Conservation (phyloP, 179 eudicot species). For the Monotropa hypopitys region DNA sequence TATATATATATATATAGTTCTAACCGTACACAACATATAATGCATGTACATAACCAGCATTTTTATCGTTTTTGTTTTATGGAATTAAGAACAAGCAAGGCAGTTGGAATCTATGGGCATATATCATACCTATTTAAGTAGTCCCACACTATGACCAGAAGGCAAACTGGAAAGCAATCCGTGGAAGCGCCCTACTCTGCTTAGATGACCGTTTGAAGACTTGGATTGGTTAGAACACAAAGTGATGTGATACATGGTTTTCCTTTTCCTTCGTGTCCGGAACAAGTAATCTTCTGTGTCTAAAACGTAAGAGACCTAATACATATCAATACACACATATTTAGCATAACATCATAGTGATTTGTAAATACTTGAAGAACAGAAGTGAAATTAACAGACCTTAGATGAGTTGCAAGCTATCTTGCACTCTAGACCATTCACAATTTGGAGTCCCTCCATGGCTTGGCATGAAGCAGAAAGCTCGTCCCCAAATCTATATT, state of each 20-base stretch:
- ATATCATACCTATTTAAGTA: not conserved
- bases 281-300: constrained; percentile 70
- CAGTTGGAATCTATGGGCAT: not conserved
- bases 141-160: not conserved
- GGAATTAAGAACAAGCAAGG: not conserved
- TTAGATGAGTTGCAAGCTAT: constrained; percentile 54
- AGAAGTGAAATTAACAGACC: constrained; percentile 23
- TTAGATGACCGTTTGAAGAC: constrained; percentile 24
- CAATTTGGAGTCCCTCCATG: constrained; percentile 52
- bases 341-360: not conserved
- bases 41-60: not conserved
- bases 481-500: constrained; percentile 29
- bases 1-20: not conserved
- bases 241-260: constrained; percentile 22
- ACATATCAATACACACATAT: not conserved
- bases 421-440: constrained; percentile 75
- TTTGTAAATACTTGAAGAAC: not conserved
- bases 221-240: constrained; percentile 33
- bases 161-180: constrained; percentile 25
- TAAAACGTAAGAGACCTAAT: constrained; percentile 67
- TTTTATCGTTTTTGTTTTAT: not conserved
- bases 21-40: not conserved
- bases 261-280: constrained; percentile 36
- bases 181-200: constrained; percentile 28
- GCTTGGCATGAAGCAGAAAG: constrained; percentile 24